Percentiles rank a stretch among this genome's conserved stretches.
Conservation (phyloP, 1,284 basidiomycete species). For the Heterobasidion parviporum region DNA sequence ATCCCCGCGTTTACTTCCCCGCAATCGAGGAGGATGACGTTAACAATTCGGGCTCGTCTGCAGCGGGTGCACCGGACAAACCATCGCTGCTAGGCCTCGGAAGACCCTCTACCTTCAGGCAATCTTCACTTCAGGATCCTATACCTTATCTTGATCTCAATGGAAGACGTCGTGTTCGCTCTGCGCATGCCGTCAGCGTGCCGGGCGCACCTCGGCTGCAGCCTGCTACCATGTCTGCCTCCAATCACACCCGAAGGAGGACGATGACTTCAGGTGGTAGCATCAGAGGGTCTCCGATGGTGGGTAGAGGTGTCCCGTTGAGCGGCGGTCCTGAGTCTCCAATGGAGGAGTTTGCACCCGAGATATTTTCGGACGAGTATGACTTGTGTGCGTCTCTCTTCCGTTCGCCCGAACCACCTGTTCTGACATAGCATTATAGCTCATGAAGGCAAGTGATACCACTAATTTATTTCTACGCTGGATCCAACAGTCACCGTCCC, state of each 20-base stretch:
- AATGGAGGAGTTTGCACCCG: conserved; percentile 23
- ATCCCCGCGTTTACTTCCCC: conserved; percentile 3
- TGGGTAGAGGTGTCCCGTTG: not conserved
- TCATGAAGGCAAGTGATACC: conserved; percentile 47
- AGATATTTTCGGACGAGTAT: conserved; percentile 59
- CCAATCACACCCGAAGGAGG: not conserved
- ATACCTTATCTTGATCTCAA: not conserved
- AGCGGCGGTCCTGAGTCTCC: conserved; percentile 3
- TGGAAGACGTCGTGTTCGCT: conserved; percentile 17
- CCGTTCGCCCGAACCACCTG: not conserved
- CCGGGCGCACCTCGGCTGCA: not conserved
- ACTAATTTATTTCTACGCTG: not conserved
- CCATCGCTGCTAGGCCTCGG: conserved; percentile 18
- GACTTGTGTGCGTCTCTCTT: conserved; percentile 50
- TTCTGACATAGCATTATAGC: conserved; percentile 27
- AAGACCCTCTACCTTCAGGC: conserved; percentile 15
- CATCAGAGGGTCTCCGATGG: not conserved
- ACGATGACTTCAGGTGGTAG: conserved; percentile 4
- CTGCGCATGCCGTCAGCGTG: conserved; percentile 4
- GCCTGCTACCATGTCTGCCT: not conserved
- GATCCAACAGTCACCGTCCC: conserved; percentile 8
- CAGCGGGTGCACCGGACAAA: conserved; percentile 4
- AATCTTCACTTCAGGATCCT: conserved; percentile 6
- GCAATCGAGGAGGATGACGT: conserved; percentile 14
- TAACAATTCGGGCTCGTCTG: conserved; percentile 6